A percentile compares a stretch with the other conserved stretches of the same genome.
These are phyloP conservation scores for Endoconidiophora laricicola DNA, from an alignment of 2,329 filamentous ascomycete genomes.

Conservation along the genomic window DNA sequence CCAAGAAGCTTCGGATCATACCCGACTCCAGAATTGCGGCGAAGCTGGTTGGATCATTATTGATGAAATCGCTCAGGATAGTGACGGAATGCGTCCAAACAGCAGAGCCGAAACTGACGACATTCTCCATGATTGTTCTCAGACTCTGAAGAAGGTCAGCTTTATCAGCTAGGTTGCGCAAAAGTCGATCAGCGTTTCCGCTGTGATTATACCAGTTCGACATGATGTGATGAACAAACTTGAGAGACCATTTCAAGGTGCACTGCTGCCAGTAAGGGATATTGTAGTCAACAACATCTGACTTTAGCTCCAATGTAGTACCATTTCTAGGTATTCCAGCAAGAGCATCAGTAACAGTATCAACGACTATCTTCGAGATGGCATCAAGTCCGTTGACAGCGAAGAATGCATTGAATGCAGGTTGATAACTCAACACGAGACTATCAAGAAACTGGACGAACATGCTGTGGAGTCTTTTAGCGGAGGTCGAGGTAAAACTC, in stretches of 20 bases:
- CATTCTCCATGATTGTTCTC: conserved; percentile 65
- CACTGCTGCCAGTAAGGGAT: conserved; percentile 90
- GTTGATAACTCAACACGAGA: conserved; percentile 69
- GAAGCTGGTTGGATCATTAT: conserved; percentile 97
- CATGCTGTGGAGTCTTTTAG: conserved; percentile 68
- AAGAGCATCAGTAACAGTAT: conserved; percentile 57
- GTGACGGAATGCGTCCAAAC: conserved; percentile 92
- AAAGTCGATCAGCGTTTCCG: conserved; percentile 72
- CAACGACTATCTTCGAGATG: conserved; percentile 73
- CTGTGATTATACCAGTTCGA: conserved; percentile 50
- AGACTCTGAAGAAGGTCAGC: conserved; percentile 67
- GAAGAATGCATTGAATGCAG: conserved; percentile 71
- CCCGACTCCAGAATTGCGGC: conserved; percentile 89
- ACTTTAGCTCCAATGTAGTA: conserved; percentile 52
- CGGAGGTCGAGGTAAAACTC: conserved; percentile 62
- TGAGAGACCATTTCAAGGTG: conserved; percentile 82
- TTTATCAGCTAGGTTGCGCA: conserved; percentile 89
- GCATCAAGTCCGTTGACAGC: conserved; percentile 70
- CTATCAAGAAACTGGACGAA: conserved; percentile 78
- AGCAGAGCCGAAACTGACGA: conserved; percentile 67
- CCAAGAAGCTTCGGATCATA: conserved; percentile 70
- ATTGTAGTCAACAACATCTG: conserved; percentile 76
- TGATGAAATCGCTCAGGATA: conserved; percentile 89
- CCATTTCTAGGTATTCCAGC: conserved; percentile 52
- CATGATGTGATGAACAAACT: conserved; percentile 94